Percentiles rank a stretch among this genome's conserved stretches.
Evolutionary conservation across 169 alveolate species (phyloP).

Genomic region (Cryptosporidium bovis): DNA sequence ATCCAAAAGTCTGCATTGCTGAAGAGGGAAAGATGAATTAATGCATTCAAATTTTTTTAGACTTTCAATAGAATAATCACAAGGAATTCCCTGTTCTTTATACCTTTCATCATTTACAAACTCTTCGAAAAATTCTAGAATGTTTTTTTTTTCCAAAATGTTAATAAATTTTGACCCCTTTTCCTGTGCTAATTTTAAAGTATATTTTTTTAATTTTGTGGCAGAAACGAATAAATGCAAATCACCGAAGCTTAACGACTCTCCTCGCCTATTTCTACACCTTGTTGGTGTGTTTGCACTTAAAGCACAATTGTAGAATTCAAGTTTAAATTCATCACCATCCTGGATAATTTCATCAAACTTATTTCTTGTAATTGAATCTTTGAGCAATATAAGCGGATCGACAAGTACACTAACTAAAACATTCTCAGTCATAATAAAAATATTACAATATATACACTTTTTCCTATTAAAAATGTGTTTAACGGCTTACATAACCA

Average conservation of each 20-base stretch:
- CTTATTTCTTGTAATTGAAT: slow-evolving; percentile 36
- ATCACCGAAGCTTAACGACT: slow-evolving; percentile 36
- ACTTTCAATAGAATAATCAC: slow-evolving; percentile 27
- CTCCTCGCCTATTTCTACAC: slow-evolving; percentile 72
- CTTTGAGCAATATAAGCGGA: slow-evolving; percentile 54
- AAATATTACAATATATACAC: too few relatives aligned
- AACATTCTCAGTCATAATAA: slow-evolving; percentile 50
- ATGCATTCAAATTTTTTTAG: slow-evolving; percentile 48
- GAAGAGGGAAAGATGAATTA: slow-evolving; percentile 32
- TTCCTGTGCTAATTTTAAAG: slow-evolving; percentile 66
- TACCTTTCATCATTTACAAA: background rate
- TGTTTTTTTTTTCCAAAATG: slow-evolving; percentile 60
- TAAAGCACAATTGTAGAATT: slow-evolving; percentile 44
- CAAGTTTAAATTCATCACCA: slow-evolving; percentile 21
- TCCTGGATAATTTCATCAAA: slow-evolving; percentile 15
- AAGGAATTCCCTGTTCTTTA: slow-evolving; percentile 35
- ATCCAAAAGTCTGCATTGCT: slow-evolving; percentile 59
- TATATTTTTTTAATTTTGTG: slow-evolving; percentile 34
- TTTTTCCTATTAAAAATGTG: background rate
- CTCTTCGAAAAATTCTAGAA: slow-evolving; percentile 54
- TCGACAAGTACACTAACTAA: slow-evolving; percentile 20
- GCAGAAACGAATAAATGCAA: slow-evolving; percentile 42
- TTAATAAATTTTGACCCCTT: slow-evolving; percentile 41
- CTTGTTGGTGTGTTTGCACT: slow-evolving; percentile 43
- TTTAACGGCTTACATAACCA: background rate